A percentile compares a stretch with the other conserved stretches of the same genome.
Conservation (phyloP, 495 filamentous ascomycete species). For the Xylaria venustula region DNA sequence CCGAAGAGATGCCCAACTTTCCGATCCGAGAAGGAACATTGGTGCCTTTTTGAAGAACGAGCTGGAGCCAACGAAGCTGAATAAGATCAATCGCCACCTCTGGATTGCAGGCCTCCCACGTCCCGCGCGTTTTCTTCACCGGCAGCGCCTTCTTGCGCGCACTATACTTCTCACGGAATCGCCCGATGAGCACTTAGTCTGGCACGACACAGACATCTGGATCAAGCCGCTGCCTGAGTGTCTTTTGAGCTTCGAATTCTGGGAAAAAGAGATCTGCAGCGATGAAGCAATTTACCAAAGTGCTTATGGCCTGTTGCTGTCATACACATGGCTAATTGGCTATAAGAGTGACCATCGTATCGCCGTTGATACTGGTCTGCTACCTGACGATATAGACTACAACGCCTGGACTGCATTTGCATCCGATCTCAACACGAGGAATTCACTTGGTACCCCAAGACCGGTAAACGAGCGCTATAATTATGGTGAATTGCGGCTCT, state of each 20-base stretch:
- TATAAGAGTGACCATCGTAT: slow-evolving; percentile 40
- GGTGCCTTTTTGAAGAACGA: not conserved
- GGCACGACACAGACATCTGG: slow-evolving; percentile 44
- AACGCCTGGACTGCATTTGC: slow-evolving; percentile 3
- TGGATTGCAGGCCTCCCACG: slow-evolving; percentile 11
- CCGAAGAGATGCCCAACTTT: not conserved
- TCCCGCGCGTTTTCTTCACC: slow-evolving; percentile 31
- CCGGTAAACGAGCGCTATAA: slow-evolving; percentile 30
- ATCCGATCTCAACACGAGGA: not conserved
- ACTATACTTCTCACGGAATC: slow-evolving; percentile 47
- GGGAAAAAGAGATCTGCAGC: slow-evolving; percentile 32
- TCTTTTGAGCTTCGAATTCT: slow-evolving; percentile 43
- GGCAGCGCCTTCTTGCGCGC: slow-evolving; percentile 42
- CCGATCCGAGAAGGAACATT: not conserved
- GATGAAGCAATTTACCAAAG: slow-evolving; percentile 17
- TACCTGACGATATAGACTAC: slow-evolving; percentile 33
- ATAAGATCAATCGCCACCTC: not conserved
- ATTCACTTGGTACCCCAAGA: not conserved
- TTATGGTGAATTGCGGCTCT: slow-evolving; percentile 41
- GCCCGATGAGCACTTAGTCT: slow-evolving; percentile 52
- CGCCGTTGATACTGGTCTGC: slow-evolving; percentile 29
- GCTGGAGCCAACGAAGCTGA: not conserved
- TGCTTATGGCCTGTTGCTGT: slow-evolving; percentile 39
- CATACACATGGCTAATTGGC: slow-evolving; percentile 37
- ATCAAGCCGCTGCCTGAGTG: slow-evolving; percentile 54